These are phyloP conservation scores for Hirsutella minnesotensis DNA, from an alignment of 2,329 filamentous ascomycete genomes.

Conservation along the genomic window DNA sequence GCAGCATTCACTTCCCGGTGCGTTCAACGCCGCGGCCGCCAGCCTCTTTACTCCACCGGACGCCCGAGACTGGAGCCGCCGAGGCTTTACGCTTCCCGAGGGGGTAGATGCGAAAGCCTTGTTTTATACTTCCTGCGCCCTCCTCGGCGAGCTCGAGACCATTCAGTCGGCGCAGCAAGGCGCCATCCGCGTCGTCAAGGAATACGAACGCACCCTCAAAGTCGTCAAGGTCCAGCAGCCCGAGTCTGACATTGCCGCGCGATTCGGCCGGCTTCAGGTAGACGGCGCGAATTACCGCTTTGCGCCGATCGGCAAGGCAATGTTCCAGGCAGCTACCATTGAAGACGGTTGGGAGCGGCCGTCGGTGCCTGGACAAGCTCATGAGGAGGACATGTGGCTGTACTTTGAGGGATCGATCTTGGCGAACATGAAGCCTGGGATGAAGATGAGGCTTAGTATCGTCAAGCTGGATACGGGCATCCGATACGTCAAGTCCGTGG, in stretches of 20 bases:
- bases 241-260: conserved; percentile 23
- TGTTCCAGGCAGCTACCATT: conserved; percentile 31
- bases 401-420: conserved; percentile 53
- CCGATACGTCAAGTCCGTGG: conserved; percentile 50
- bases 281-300: conserved; percentile 19
- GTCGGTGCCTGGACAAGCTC: conserved; percentile 5
- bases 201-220: conserved; percentile 47
- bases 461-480: conserved; percentile 50
- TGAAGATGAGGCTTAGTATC: conserved; percentile 47
- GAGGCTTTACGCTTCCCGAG: conserved; percentile 19
- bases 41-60: conserved; percentile 44
- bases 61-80: conserved; percentile 17
- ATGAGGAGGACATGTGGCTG: conserved; percentile 28
- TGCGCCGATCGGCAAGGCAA: conserved; percentile 31
- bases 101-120: conserved; percentile 28
- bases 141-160: conserved; percentile 21
- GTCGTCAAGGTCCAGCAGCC: conserved; percentile 40
- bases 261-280: conserved; percentile 31
- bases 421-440: conserved; percentile 45
- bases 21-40: conserved; percentile 69
- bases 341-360: conserved; percentile 34
- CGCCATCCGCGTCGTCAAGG: conserved; percentile 23
- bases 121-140: conserved; percentile 31
- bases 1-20: conserved; percentile 50
- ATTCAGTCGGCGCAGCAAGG: conserved; percentile 15